Conservation (phyloP, 257 asterid genomes). For the Nicotiana tabacum region DNA sequence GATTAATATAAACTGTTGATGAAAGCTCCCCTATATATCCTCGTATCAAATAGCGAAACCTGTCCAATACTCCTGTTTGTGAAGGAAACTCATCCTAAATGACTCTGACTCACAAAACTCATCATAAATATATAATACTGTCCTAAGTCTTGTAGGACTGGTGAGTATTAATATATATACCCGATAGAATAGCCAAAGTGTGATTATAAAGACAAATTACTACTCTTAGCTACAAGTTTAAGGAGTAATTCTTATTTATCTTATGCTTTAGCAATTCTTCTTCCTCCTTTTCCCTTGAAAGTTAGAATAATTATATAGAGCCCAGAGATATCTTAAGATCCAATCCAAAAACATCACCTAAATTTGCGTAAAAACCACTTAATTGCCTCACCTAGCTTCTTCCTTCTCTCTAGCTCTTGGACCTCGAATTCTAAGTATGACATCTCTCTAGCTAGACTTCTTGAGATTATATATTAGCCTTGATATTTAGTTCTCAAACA, state of each 20-base stretch:
- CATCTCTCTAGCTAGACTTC: slow-evolving; percentile 27
- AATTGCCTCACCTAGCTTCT: slow-evolving; percentile 27
- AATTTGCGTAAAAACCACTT: slow-evolving; percentile 64
- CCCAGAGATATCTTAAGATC: slow-evolving; percentile 35
- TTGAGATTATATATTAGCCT: slow-evolving; percentile 20
- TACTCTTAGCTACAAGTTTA: not conserved
- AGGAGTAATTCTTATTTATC: slow-evolving; percentile 16
- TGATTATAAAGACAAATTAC: not conserved
- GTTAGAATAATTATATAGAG: slow-evolving; percentile 15
- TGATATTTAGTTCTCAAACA: not conserved
- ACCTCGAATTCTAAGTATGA: slow-evolving; percentile 48
- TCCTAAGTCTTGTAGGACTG: not conserved
- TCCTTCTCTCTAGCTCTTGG: slow-evolving; percentile 18
- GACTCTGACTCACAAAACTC: not conserved
- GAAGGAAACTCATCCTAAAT: not conserved
- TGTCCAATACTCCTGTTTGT: not conserved
- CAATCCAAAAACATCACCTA: slow-evolving; percentile 53
- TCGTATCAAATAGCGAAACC: not conserved
- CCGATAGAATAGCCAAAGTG: not conserved
- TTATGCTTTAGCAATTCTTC: slow-evolving; percentile 3
- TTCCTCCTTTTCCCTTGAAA: not conserved
- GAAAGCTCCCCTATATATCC: not conserved
- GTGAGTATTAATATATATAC: too few relatives aligned
- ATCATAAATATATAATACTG: not conserved
- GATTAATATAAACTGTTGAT: not conserved